Base-by-base conservation (phyloP, 2,329 filamentous ascomycete species). In the Magnaporthiopsis rhizophila region DNA sequence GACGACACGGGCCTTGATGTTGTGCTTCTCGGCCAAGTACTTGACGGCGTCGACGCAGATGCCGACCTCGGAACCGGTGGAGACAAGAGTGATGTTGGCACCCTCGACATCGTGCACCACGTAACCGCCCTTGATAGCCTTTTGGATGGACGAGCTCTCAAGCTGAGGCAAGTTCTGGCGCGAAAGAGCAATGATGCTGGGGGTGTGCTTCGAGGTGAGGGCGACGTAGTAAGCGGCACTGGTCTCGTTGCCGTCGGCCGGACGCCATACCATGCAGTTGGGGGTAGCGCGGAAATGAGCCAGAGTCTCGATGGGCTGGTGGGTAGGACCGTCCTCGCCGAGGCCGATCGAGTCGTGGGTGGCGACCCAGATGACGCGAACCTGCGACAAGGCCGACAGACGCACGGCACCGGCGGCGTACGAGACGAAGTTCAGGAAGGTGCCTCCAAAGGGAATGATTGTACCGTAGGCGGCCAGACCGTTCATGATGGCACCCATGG, bases 251-350 rank as follows among this genome's bases (percentile, higher is more conserved):
- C 94, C 94, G 75, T 98, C 95, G 73, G 95, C 94, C 71, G 95
- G 95, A 76, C 95, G 93, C 95, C 95, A 98, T 73, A 98, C 94
- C 91, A 98, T 97, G 85, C 90, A 91, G 89, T 99, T 99, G 75
- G 95, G 95, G 72, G 98, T 87, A 69, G 95, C 95, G 78, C 95
- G 94, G 92, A 98, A 98, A 82, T 98, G 95, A 66, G 93, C 90
- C 68, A 98, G 88, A 59, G 92, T 97, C 88, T 99, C 95, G 72
- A 99, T 97, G 78, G 95, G 95, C 86, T 99, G 95, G 83, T 99
- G 95, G 65, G 95, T 99, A 71, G 95, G 94, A 68, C 95, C 95
- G 75, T 99, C 95, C 83, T 99, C 95, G 80, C 95, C 95, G 71
- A 98, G 91, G 84, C 95, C 95, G 73, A 99, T 99, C 69, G 94